Conservation (phyloP, 352 stramenopile genomes). For the Thalassiosira pacifica region DNA sequence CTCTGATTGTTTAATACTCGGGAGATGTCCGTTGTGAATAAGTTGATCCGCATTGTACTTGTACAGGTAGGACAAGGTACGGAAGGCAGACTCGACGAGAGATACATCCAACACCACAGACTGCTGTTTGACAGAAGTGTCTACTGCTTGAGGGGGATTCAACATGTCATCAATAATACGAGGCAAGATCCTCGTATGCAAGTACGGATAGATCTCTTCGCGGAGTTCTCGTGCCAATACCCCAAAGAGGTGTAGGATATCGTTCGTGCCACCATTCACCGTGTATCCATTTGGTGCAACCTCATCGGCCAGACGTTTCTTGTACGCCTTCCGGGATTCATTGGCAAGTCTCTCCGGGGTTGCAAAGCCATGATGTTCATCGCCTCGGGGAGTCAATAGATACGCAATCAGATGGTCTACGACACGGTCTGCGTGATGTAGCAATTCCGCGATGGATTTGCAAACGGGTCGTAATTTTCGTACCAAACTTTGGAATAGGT, state of each 20-base stretch:
- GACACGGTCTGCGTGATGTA: conserved; percentile 82
- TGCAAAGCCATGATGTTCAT: conserved; percentile 14
- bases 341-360: conserved; percentile 27
- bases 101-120: conserved; percentile 76
- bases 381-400: conserved; percentile 65
- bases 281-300: conserved; percentile 60
- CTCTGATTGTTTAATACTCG: too few relatives aligned
- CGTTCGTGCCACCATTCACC: conserved; percentile 82
- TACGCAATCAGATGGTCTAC: conserved; percentile 74
- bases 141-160: conserved; percentile 64
- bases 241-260: conserved; percentile 84
- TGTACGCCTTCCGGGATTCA: conserved; percentile 49
- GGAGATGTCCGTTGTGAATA: conserved; percentile 51
- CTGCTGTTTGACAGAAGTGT: conserved; percentile 61
- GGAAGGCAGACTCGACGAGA: conserved; percentile 84
- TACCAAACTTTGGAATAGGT: conserved; percentile 81
- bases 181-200: conserved; percentile 78
- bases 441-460: conserved; percentile 83
- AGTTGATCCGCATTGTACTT: conserved; percentile 81
- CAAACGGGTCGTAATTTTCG: conserved; percentile 74
- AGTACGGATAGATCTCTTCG: conserved; percentile 84
- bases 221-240: conserved; percentile 84
- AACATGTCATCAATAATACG: conserved; percentile 84
- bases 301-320: conserved; percentile 27
- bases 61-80: conserved; percentile 84